A percentile compares a stretch with the other conserved stretches of the same genome.
Conservation (phyloP, 768 basidiomycete species). For the Leccinellum luteum region DNA sequence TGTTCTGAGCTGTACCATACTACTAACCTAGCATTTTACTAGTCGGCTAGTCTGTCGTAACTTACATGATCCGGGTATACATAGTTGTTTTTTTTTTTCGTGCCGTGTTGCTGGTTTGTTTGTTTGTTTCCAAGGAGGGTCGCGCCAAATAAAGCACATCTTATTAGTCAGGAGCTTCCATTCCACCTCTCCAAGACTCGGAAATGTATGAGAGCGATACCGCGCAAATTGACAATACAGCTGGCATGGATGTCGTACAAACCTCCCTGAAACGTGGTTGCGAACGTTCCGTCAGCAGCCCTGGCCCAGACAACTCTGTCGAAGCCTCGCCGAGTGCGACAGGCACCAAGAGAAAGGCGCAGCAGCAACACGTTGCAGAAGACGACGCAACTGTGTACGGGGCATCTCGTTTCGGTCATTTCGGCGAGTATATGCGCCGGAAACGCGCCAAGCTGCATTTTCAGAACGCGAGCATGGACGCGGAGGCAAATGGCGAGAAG, state of each 20-base stretch:
- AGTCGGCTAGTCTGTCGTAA: background rate
- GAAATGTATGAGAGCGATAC: slow-evolving; percentile 12
- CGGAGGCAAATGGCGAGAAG: slow-evolving; percentile 21
- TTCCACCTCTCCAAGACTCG: slow-evolving; percentile 20
- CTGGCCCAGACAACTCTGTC: background rate
- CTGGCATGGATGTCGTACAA: slow-evolving; percentile 23
- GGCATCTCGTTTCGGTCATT: slow-evolving; percentile 75
- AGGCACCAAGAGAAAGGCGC: slow-evolving; percentile 18
- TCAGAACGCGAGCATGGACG: slow-evolving; percentile 53
- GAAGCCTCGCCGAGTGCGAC: slow-evolving; percentile 1
- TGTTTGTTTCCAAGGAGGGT: slow-evolving; percentile 1
- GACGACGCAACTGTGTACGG: slow-evolving; percentile 61
- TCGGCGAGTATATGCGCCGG: slow-evolving; percentile 85
- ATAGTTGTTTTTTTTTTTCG: background rate
- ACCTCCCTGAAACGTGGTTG: slow-evolving; percentile 39
- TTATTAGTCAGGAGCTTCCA: slow-evolving; percentile 7
- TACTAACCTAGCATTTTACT: slow-evolving; percentile 7
- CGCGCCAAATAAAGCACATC: slow-evolving; percentile 10
- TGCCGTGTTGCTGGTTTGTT: background rate
- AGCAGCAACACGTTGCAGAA: slow-evolving; percentile 14
- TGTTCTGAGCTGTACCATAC: background rate
- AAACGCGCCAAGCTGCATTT: slow-evolving; percentile 90
- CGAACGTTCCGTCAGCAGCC: slow-evolving; percentile 22
- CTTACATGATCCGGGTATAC: background rate
- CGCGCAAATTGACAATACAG: slow-evolving; percentile 12